Base-by-base conservation (phyloP, 2,329 filamentous ascomycete genomes). In the Fusarium sororula region DNA sequence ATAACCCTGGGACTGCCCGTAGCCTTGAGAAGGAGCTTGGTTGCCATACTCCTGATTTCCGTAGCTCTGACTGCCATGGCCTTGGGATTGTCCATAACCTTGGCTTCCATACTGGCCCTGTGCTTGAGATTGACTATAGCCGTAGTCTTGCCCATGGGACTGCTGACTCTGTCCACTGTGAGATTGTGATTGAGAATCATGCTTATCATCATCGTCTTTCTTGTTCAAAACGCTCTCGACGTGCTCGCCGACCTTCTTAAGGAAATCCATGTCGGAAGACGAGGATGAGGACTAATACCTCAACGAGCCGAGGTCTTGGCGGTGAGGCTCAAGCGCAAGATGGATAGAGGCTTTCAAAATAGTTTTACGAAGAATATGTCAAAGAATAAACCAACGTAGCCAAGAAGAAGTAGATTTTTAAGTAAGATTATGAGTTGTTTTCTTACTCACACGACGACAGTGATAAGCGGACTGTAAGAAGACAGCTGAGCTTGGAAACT, bases 131-230 rank as follows among this genome's bases (percentile, higher is more conserved):
- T 69, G 60, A n/a, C 39, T 68, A 39, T 68, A 54, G 73, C 85
- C 86, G 22, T 67, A 55, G 17, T 66, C 54, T 22, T 69, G 66
- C 3, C 65, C 65, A 32, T 68, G 32, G 15, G 63, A 39, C 26
- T 68, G 55, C 20, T 68, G 62, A 9, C 50, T 41, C 38, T 69
- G 66, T 20, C 58, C 58, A 3, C 32, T 41, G 28, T 70, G 51
- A 42, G 67, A 66, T 22, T 70, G 66, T 17, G 85, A 84, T 68
- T 87, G 85, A 32, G 86, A 86, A 63, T 86, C 85, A 48, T 80
- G 68, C 39, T 81, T 79, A 44, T 81, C 81, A 37, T 85, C 74
- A 20, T 81, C 80, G 24, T 82, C 80, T 48, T 81, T 82, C 45
- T 83, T 81, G 50, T 85, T 73, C 42, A 79, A 45, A 56, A 55